phyloP scores from a whole-genome alignment of 1,284 basidiomycete genomes.

The Neolentinus lepideus region DNA sequence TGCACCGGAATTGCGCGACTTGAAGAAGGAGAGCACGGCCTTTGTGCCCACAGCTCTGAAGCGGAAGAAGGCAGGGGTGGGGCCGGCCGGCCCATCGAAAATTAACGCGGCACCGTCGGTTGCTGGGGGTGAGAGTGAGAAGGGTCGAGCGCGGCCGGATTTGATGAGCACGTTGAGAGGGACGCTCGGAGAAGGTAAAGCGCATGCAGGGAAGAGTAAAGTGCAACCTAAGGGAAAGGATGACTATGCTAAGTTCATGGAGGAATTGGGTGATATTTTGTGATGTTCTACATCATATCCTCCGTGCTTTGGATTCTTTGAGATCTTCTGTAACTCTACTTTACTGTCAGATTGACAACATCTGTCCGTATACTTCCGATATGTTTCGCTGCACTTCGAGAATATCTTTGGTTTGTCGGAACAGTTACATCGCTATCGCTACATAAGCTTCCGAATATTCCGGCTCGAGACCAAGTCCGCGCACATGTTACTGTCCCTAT shows the following conservation, averaged over 20 bases:
- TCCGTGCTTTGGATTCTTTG: too few relatives aligned
- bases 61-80: slow-evolving; percentile 42
- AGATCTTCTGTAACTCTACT: background rate
- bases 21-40: slow-evolving; percentile 87
- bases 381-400: background rate
- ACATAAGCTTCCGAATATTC: background rate
- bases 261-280: slow-evolving; percentile 61
- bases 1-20: slow-evolving; percentile 78
- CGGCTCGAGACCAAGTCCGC: background rate
- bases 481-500: background rate
- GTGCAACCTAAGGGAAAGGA: slow-evolving; percentile 38
- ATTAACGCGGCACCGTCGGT: slow-evolving; percentile 61
- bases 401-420: background rate
- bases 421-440: background rate
- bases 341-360: background rate
- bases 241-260: slow-evolving; percentile 71
- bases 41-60: slow-evolving; percentile 76
- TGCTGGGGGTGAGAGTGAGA: slow-evolving; percentile 23
- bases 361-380: background rate
- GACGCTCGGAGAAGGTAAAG: slow-evolving; percentile 44
- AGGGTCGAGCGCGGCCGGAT: slow-evolving; percentile 46
- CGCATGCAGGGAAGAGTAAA: slow-evolving; percentile 8
- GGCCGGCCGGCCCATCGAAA: slow-evolving; percentile 25
- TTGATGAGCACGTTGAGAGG: slow-evolving; percentile 53
- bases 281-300: background rate